Conservation (phyloP, 225 moss, liverwort and hornwort species). For the Anthoceros angustus region DNA sequence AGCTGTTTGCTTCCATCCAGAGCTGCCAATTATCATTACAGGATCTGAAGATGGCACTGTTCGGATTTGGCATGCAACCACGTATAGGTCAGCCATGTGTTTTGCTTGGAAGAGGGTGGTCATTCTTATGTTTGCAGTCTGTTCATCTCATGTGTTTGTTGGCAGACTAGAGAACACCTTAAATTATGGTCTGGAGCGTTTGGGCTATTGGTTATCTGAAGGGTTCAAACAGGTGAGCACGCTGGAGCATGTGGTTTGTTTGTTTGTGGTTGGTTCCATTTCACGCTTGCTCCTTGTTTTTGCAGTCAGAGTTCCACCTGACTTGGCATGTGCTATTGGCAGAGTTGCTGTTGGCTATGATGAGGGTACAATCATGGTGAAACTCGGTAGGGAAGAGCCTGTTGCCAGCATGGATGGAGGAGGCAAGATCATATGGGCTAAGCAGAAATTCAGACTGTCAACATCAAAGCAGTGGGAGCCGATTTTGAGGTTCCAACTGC, state of each 20-base stretch:
- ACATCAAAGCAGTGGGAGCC: slow-evolving; percentile 79
- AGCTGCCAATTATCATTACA: slow-evolving; percentile 78
- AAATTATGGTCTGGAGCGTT: slow-evolving; percentile 95
- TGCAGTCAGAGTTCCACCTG: neutral
- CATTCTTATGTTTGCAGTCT: neutral
- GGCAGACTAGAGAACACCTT: slow-evolving; percentile 81
- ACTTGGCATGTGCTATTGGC: slow-evolving; percentile 7
- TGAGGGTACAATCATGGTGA: slow-evolving; percentile 98
- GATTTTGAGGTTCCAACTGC: slow-evolving; percentile 62
- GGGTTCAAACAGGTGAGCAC: slow-evolving; percentile 69
- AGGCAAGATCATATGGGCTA: slow-evolving; percentile 97
- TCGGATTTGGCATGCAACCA: slow-evolving; percentile 97
- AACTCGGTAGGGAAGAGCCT: slow-evolving; percentile 90
- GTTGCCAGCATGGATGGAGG: slow-evolving; percentile 96
- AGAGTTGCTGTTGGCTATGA: slow-evolving; percentile 96
- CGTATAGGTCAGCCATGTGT: slow-evolving; percentile 37
- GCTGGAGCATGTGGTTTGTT: neutral
- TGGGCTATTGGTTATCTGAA: slow-evolving; percentile 81
- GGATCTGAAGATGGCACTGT: slow-evolving; percentile 98
- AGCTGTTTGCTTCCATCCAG: slow-evolving; percentile 92
- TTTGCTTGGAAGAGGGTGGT: neutral
- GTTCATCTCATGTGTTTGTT: neutral
- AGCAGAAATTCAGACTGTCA: slow-evolving; percentile 96
- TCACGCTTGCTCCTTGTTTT: neutral
- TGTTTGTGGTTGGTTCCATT: neutral